Percentiles rank a stretch among this genome's conserved stretches.
These are phyloP conservation scores for Stachybotrys elegans DNA, from an alignment of 2,329 filamentous ascomycete genomes.

Conservation along the genomic window DNA sequence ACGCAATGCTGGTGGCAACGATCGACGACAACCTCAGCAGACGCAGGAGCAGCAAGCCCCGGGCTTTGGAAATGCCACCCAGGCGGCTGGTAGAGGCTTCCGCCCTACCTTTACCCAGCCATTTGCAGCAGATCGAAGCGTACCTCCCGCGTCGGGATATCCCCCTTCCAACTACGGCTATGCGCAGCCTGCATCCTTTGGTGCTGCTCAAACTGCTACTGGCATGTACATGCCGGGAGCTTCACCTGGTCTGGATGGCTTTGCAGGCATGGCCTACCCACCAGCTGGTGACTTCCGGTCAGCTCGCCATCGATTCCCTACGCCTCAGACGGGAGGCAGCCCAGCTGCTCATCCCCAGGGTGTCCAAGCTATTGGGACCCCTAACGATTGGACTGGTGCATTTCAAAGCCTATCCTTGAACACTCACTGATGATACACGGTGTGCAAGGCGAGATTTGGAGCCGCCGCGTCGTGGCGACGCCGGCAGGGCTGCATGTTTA, in stretches of 20 bases:
- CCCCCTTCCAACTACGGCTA: conserved; percentile 31
- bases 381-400: conserved; percentile 55
- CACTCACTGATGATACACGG: conserved; percentile 44
- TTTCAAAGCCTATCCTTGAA: conserved; percentile 73
- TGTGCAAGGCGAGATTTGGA: too few species aligned
- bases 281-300: conserved; percentile 39
- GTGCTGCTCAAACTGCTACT: conserved; percentile 22
- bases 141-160: conserved; percentile 29
- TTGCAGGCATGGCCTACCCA: conserved; percentile 22
- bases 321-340: conserved; percentile 30
- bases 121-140: conserved; percentile 37
- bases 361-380: conserved; percentile 35
- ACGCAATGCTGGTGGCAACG: conserved; percentile 34
- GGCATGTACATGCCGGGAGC: conserved; percentile 23
- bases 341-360: conserved; percentile 29
- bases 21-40: conserved; percentile 44
- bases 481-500: too few species aligned
- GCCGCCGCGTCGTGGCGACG: too few species aligned
- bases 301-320: conserved; percentile 42
- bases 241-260: conserved; percentile 23
- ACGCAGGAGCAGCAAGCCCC: conserved; percentile 26
- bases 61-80: conserved; percentile 29
- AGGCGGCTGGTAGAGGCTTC: conserved; percentile 33
- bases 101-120: conserved; percentile 36
- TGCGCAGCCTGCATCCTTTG: conserved; percentile 24